Percentiles rank a stretch among this genome's conserved stretches.
Evolutionary conservation across 306 rosid species (phyloP).

Genomic region (Begonia fuchsioides): DNA sequence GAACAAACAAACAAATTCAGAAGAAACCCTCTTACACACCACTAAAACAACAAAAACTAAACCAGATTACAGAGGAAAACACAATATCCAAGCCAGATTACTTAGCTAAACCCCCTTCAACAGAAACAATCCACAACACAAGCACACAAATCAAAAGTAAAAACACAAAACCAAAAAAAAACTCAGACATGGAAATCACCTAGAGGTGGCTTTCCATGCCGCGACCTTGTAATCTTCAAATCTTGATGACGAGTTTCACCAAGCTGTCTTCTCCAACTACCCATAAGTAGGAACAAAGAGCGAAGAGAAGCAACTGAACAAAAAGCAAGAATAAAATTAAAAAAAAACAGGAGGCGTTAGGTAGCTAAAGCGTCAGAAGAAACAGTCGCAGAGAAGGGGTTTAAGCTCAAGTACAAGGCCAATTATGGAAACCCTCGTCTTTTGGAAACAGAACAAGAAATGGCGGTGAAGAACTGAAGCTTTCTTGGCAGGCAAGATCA

Average conservation of each 20-base stretch:
- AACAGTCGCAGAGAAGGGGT: background rate
- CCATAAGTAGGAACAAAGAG: conserved; percentile 21
- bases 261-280: conserved; percentile 42
- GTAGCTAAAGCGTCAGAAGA: background rate
- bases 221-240: conserved; percentile 21
- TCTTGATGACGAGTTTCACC: conserved; percentile 25
- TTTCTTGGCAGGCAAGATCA: background rate
- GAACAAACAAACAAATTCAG: too few species aligned
- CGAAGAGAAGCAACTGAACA: conserved; percentile 9
- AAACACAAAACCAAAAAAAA: background rate
- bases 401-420: background rate
- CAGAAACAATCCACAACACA: too few species aligned
- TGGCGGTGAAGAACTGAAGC: background rate
- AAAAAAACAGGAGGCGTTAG: background rate
- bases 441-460: background rate
- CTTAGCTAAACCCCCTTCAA: too few species aligned
- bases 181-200: conserved; percentile 21
- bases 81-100: too few species aligned
- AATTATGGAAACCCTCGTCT: background rate
- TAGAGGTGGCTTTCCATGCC: conserved; percentile 35
- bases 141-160: background rate
- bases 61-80: too few species aligned
- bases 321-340: background rate
- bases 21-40: too few species aligned
- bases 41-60: too few species aligned